A percentile compares a stretch with the other conserved stretches of the same genome.
Evolutionary conservation across 352 stramenopile genomes (phyloP).

Genomic region (Phytophthora capsici): DNA sequence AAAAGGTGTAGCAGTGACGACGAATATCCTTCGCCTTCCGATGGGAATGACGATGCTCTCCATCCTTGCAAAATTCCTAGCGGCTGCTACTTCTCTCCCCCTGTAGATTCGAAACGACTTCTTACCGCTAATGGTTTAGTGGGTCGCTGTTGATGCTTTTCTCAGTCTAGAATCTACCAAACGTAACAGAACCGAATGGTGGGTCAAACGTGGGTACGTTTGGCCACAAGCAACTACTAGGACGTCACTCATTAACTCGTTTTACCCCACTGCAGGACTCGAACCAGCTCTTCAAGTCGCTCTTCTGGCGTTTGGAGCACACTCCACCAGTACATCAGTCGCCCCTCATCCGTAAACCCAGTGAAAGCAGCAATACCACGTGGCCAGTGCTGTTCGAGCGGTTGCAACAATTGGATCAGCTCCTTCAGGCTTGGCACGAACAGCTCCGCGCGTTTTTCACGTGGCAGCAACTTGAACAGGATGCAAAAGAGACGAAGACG

Average conservation of each 20-base stretch:
- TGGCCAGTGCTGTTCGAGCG: slow-evolving; percentile 30
- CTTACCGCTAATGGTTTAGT: not conserved
- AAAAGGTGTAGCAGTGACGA: no score
- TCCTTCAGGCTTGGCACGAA: slow-evolving; percentile 36
- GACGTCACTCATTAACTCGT: no score
- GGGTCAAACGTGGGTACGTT: slow-evolving; percentile 16
- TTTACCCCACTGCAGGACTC: slow-evolving; percentile 15
- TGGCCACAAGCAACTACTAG: no score
- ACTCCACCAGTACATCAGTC: slow-evolving; percentile 17
- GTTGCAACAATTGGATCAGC: slow-evolving; percentile 35
- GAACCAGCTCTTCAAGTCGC: slow-evolving; percentile 25
- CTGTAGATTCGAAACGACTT: slow-evolving; percentile 6
- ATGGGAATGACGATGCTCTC: not conserved
- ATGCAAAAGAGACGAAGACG: slow-evolving; percentile 1
- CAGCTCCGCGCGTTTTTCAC: slow-evolving; percentile 29
- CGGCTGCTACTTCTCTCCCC: slow-evolving; percentile 1
- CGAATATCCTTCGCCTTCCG: not conserved
- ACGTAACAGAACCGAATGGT: slow-evolving; percentile 20
- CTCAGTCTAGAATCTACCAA: slow-evolving; percentile 20
- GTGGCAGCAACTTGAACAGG: slow-evolving; percentile 14
- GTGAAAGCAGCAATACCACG: not conserved
- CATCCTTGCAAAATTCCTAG: slow-evolving; percentile 6
- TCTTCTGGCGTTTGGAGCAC: slow-evolving; percentile 30
- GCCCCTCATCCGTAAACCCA: slow-evolving; percentile 21
- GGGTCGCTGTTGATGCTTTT: slow-evolving; percentile 1